These are phyloP conservation scores for Citrus glauca DNA, from an alignment of 345 rosid genomes.

Conservation along the genomic window DNA sequence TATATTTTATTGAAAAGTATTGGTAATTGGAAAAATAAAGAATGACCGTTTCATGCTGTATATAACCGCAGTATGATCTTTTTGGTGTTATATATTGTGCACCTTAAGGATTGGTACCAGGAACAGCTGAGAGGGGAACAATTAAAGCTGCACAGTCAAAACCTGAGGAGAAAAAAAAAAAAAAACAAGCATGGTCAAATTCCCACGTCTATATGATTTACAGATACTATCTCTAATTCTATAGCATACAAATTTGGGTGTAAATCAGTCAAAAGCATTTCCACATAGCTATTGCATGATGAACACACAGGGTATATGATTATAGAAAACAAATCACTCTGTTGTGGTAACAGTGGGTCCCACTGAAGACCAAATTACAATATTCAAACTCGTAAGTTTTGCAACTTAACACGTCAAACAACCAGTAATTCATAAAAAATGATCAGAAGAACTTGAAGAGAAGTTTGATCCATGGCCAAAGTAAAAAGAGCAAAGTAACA, in stretches of 20 bases:
- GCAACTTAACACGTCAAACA: background rate
- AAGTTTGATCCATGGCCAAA: background rate
- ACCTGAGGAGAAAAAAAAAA: background rate
- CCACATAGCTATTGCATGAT: background rate
- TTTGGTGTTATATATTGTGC: conserved; percentile 7
- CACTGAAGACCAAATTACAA: background rate
- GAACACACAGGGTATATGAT: background rate
- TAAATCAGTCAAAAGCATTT: background rate
- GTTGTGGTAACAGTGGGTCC: background rate
- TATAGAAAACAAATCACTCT: background rate
- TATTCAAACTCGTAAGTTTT: background rate
- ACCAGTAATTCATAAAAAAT: background rate
- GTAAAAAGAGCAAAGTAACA: background rate
- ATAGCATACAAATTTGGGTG: background rate
- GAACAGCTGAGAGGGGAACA: background rate
- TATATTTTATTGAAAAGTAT: background rate
- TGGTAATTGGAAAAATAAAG: background rate
- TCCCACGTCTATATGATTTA: background rate
- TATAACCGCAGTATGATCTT: background rate
- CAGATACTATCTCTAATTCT: background rate
- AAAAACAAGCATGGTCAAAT: conserved; percentile 4
- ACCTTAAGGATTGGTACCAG: background rate
- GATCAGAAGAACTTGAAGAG: background rate
- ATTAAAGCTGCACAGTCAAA: background rate
- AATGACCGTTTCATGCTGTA: background rate